A percentile compares a stretch with the other conserved stretches of the same genome.
These are phyloP conservation scores for Gloeopeniophorella convolvens DNA, from an alignment of 768 basidiomycete genomes.

Conservation along the genomic window DNA sequence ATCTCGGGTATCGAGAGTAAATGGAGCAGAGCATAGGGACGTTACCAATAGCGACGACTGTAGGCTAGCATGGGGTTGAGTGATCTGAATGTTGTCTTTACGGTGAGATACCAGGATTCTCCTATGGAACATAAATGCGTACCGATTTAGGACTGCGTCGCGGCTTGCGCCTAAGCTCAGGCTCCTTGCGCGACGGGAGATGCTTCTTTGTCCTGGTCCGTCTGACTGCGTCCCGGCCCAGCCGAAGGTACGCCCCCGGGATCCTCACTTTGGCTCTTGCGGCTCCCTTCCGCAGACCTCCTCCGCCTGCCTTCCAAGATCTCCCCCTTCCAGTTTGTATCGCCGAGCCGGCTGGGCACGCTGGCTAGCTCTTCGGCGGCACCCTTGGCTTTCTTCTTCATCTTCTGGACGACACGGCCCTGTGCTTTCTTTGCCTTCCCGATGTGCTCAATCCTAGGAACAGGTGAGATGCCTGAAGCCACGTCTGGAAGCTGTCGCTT, in stretches of 20 bases:
- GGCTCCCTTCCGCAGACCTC: no score
- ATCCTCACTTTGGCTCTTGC: no score
- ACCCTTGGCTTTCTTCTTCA: slow-evolving; percentile 31
- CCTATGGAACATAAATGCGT: no score
- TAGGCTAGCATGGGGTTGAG: slow-evolving; percentile 2
- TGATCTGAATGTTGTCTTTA: neutral
- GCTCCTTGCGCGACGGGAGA: no score
- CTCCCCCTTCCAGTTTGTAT: slow-evolving; percentile 29
- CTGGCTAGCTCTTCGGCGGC: slow-evolving; percentile 23
- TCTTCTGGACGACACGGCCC: slow-evolving; percentile 24
- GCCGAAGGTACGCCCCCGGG: no score
- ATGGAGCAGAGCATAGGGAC: slow-evolving; percentile 54
- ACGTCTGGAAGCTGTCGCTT: no score
- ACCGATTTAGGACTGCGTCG: no score
- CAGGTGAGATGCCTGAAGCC: slow-evolving; percentile 23
- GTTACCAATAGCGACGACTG: neutral
- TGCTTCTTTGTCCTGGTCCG: no score
- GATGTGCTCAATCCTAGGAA: slow-evolving; percentile 41
- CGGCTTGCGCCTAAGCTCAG: no score
- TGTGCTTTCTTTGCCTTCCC: slow-evolving; percentile 39
- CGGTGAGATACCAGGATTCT: no score
- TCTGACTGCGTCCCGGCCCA: no score
- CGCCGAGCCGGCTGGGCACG: neutral
- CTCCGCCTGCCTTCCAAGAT: slow-evolving; percentile 26
- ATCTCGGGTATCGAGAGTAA: slow-evolving; percentile 59